Percentiles rank a stretch among this genome's conserved stretches.
These are phyloP conservation scores for Emericellopsis terricola DNA, from an alignment of 495 filamentous ascomycete species.

Conservation along the genomic window DNA sequence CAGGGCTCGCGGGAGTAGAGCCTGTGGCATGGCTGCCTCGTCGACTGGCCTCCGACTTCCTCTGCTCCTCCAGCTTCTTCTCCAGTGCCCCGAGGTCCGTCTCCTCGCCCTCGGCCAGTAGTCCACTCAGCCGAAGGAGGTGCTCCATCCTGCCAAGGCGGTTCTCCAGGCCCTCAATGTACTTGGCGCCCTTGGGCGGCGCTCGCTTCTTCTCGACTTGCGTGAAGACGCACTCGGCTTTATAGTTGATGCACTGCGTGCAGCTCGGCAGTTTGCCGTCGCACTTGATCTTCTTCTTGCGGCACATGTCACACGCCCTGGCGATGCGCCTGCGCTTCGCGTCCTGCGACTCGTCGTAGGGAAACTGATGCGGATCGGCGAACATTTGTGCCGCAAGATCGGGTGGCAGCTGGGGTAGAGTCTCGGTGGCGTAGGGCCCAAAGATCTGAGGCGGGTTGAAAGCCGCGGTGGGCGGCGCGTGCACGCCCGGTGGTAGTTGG, in stretches of 20 bases:
- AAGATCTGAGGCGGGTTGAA: conserved; percentile 57
- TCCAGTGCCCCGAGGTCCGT: conserved; percentile 82
- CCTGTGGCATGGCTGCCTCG: conserved; percentile 11
- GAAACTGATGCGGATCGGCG: conserved; percentile 31
- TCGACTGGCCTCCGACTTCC: too few relatives aligned
- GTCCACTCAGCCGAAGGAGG: conserved; percentile 61
- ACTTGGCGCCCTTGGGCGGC: conserved; percentile 95
- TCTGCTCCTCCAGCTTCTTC: conserved; percentile 57
- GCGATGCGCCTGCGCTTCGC: conserved; percentile 88
- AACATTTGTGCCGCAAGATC: conserved; percentile 44
- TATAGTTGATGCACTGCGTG: conserved; percentile 94
- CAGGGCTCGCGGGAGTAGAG: not conserved
- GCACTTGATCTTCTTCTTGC: conserved; percentile 99
- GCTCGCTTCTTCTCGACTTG: conserved; percentile 97
- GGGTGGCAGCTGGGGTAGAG: conserved; percentile 32
- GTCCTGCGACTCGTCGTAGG: conserved; percentile 59
- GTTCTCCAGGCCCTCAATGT: conserved; percentile 95
- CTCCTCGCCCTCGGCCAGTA: conserved; percentile 75
- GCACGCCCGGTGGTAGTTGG: conserved; percentile 28
- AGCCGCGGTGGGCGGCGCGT: conserved; percentile 40
- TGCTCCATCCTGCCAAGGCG: conserved; percentile 87
- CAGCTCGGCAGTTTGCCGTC: conserved; percentile 92
- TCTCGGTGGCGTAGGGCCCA: conserved; percentile 41
- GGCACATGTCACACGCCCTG: conserved; percentile 95
- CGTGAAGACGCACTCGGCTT: conserved; percentile 93